These are phyloP conservation scores for Syzygium jambos DNA, from an alignment of 345 rosid genomes.

Conservation along the genomic window DNA sequence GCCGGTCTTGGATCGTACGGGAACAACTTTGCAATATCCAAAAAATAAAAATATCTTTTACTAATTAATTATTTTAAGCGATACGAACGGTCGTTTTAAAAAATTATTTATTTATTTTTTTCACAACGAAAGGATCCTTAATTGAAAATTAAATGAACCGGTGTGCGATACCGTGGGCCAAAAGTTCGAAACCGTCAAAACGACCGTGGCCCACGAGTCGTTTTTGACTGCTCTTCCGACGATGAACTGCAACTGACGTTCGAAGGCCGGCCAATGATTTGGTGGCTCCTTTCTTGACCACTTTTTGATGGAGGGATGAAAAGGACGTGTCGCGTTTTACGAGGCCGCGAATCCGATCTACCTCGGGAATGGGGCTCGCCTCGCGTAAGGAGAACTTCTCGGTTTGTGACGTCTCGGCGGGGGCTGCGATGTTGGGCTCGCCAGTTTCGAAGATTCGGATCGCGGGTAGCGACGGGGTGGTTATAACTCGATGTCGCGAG, in stretches of 20 bases:
- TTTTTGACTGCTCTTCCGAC: neutral
- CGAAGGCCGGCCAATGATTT: neutral
- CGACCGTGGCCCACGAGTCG: neutral
- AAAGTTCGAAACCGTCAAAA: neutral
- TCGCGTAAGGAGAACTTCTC: neutral
- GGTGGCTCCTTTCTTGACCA: neutral
- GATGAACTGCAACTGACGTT: neutral
- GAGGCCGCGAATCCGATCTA: neutral
- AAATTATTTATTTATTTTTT: too few relatives aligned
- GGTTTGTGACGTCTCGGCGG: neutral
- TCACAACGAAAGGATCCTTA: neutral
- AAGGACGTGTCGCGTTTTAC: neutral
- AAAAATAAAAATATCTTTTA: too few relatives aligned
- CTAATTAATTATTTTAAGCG: too few relatives aligned
- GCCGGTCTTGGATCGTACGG: neutral
- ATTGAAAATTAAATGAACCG: neutral
- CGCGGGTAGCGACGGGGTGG: accelerated
- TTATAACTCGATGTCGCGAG: neutral
- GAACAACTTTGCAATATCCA: neutral
- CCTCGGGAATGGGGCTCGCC: neutral
- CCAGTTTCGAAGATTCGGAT: too few relatives aligned
- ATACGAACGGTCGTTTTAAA: too few relatives aligned
- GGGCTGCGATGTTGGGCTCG: neutral
- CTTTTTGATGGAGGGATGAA: neutral
- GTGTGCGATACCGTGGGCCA: neutral